phyloP scores from a whole-genome alignment of 306 rosid species.

The Sechiopsis laciniata region DNA sequence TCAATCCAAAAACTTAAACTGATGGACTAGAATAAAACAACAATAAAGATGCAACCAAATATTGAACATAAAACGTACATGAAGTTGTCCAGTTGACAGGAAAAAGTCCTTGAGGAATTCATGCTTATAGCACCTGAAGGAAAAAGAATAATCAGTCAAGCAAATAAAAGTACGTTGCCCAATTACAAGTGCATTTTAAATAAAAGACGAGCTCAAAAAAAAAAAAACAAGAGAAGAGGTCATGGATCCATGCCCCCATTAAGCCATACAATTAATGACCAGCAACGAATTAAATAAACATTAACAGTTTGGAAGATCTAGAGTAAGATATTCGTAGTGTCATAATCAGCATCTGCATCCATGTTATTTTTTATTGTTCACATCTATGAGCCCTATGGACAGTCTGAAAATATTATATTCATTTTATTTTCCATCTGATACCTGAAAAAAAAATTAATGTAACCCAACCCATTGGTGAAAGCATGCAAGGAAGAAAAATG shows the following conservation, averaged over 20 bases:
- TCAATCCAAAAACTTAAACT: too few relatives aligned
- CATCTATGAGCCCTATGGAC: neutral
- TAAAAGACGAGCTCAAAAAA: slow-evolving; percentile 4
- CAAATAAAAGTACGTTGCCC: slow-evolving; percentile 1
- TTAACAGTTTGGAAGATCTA: neutral
- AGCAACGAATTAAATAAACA: slow-evolving; percentile 5
- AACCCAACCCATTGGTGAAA: neutral
- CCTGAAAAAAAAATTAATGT: neutral
- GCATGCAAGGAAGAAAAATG: neutral
- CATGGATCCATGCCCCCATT: neutral
- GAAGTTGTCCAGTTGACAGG: slow-evolving; percentile 89
- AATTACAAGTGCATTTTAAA: neutral
- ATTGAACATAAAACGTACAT: slow-evolving; percentile 45
- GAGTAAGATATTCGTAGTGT: neutral
- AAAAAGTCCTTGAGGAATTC: slow-evolving; percentile 92
- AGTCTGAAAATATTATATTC: neutral
- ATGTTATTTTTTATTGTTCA: neutral
- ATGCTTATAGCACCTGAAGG: slow-evolving; percentile 79
- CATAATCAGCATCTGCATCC: neutral
- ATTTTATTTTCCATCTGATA: neutral
- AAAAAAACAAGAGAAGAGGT: neutral
- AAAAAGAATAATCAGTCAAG: slow-evolving; percentile 28
- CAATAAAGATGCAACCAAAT: neutral
- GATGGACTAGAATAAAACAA: too few relatives aligned
- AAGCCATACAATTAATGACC: neutral